Percentiles rank a stretch among this genome's conserved stretches.
phyloP scores from a whole-genome alignment of 345 rosid species.

The Corymbia maculata region DNA sequence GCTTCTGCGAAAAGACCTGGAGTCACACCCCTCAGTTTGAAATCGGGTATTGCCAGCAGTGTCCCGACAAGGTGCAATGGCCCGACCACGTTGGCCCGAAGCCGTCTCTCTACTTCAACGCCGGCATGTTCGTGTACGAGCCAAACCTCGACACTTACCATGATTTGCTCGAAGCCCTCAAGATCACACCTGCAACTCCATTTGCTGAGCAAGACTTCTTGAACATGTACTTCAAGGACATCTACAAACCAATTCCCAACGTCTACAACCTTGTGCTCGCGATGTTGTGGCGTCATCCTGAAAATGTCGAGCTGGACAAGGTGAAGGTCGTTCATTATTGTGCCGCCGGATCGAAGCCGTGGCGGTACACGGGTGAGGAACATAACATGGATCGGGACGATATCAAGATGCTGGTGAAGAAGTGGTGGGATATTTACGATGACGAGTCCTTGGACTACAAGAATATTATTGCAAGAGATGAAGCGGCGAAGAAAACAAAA shows the following conservation, averaged over 20 bases:
- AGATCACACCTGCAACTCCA: conserved; percentile 26
- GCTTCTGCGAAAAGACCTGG: conserved; percentile 51
- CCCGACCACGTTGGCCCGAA: conserved; percentile 12
- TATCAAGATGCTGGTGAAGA: conserved; percentile 24
- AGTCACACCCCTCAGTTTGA: conserved; percentile 22
- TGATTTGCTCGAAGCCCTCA: conserved; percentile 16
- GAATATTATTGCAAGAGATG: background rate
- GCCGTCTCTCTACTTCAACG: conserved; percentile 41
- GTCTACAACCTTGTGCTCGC: conserved; percentile 38
- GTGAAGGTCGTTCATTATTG: conserved; percentile 37
- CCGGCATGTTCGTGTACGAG: conserved; percentile 39
- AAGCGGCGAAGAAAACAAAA: background rate
- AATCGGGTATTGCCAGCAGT: conserved; percentile 45
- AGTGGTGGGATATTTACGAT: conserved; percentile 36
- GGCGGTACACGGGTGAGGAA: conserved; percentile 44
- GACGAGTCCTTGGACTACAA: conserved; percentile 31
- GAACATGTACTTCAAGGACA: conserved; percentile 34
- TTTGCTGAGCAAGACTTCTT: conserved; percentile 58
- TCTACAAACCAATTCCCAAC: conserved; percentile 16
- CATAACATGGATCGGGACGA: conserved; percentile 36
- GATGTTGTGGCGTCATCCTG: conserved; percentile 46
- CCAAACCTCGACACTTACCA: conserved; percentile 24
- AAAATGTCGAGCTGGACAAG: conserved; percentile 12
- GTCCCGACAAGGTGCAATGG: conserved; percentile 34
- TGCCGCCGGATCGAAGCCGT: conserved; percentile 45